Conservation (phyloP, 371 early-diverging fungal species). For the Mucor indicus region DNA sequence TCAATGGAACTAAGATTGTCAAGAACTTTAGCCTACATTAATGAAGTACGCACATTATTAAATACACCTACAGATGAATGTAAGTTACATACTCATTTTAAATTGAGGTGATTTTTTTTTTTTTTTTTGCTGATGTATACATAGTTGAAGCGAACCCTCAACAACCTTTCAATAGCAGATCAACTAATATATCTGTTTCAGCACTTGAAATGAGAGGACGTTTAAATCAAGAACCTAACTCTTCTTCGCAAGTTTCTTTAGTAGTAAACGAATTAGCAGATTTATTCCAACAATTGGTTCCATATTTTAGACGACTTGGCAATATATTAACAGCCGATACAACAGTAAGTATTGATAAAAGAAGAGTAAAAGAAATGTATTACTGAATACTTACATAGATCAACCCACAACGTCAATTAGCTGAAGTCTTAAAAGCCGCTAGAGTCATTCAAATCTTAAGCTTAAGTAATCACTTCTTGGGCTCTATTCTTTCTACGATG, state of each 20-base stretch:
- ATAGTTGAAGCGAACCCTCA: too few relatives aligned
- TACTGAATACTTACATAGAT: too few relatives aligned
- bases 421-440: constrained; percentile 11
- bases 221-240: constrained; percentile 19
- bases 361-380: too few relatives aligned
- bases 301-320: constrained; percentile 27
- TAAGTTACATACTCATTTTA: constrained; percentile 1
- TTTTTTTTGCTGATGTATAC: constrained; percentile 1
- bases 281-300: constrained; percentile 19
- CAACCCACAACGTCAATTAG: too few relatives aligned
- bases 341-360: too few relatives aligned
- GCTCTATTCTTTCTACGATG: constrained; percentile 31
- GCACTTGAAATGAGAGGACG: constrained; percentile 28
- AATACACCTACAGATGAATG: constrained; percentile 16
- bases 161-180: too few relatives aligned
- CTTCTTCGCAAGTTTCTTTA: constrained; percentile 31
- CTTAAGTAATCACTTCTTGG: constrained; percentile 35
- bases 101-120: neutral
- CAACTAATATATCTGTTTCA: neutral
- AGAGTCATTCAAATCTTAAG: constrained; percentile 42
- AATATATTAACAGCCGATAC: constrained; percentile 17
- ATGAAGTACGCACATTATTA: constrained; percentile 33
- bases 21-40: constrained; percentile 34
- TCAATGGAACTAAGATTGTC: constrained; percentile 39
- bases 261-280: constrained; percentile 36